Percentiles rank a stretch among this genome's conserved stretches.
Evolutionary conservation across 139 green algal genomes (phyloP).

Genomic region (Tetraselmis chui): DNA sequence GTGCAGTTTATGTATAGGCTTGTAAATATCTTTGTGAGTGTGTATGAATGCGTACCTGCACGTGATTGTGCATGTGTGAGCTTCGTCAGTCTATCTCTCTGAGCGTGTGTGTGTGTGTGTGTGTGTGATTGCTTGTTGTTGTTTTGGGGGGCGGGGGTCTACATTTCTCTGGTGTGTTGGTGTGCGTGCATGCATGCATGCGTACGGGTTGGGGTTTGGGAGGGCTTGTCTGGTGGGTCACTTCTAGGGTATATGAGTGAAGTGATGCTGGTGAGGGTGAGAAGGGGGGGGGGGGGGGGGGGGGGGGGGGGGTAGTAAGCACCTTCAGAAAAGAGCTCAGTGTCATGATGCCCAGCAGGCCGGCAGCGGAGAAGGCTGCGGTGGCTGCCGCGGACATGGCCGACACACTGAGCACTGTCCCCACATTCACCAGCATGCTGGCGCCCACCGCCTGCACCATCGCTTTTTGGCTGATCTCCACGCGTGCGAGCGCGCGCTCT

Average conservation of each 20-base stretch:
- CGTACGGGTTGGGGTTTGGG: too few species aligned
- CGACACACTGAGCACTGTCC: conserved; percentile 71
- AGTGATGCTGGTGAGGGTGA: too few species aligned
- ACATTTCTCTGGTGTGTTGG: conserved; percentile 23
- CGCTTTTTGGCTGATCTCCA: conserved; percentile 54
- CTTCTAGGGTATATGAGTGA: too few species aligned
- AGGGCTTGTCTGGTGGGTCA: too few species aligned
- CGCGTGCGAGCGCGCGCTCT: conserved; percentile 81
- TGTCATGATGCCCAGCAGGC: conserved; percentile 35
- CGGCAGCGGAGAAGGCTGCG: conserved; percentile 56
- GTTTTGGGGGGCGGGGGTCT: too few species aligned
- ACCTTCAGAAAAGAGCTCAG: conserved; percentile 53
- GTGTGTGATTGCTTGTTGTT: background rate
- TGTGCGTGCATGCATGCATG: conserved; percentile 24
- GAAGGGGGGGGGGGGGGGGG: background rate
- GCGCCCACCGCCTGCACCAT: conserved; percentile 60
- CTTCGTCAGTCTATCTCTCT: background rate
- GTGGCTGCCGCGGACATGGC: conserved; percentile 42
- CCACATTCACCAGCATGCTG: conserved; percentile 85
- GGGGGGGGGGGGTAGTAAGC: background rate
- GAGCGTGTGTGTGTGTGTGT: background rate
- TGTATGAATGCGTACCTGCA: too few species aligned
- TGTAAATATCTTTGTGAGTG: too few species aligned
- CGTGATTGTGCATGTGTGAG: background rate
- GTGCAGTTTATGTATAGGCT: too few species aligned